These are phyloP conservation scores for Psidium friedrichsthalianum DNA, from an alignment of 345 rosid genomes.

Conservation along the genomic window DNA sequence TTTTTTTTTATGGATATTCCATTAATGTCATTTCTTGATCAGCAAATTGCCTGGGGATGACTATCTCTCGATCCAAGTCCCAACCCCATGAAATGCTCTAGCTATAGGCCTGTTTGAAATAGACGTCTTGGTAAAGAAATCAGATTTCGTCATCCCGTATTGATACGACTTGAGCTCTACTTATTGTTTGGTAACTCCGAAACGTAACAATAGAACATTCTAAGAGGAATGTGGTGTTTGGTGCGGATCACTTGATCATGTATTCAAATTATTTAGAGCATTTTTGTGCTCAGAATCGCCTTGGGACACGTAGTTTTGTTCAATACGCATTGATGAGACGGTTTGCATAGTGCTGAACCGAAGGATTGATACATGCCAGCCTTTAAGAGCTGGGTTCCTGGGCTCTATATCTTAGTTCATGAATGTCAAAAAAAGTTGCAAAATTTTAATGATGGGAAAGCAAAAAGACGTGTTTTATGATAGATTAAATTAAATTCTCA, in stretches of 20 bases:
- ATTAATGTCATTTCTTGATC: neutral
- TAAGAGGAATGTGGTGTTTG: neutral
- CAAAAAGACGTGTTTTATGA: neutral
- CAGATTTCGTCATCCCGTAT: neutral
- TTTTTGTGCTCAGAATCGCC: fast-evolving
- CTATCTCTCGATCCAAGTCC: neutral
- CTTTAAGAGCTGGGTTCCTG: neutral
- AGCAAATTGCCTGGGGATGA: neutral
- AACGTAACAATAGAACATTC: neutral
- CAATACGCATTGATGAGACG: neutral
- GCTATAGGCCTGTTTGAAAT: neutral
- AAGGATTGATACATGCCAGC: neutral
- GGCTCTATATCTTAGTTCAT: neutral
- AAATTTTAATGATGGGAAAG: neutral
- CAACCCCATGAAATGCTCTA: neutral
- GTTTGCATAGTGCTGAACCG: neutral
- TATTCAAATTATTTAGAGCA: neutral
- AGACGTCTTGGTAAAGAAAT: neutral
- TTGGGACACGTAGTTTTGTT: fast-evolving
- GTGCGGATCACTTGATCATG: too few species aligned
- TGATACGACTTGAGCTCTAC: neutral
- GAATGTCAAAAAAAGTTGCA: neutral
- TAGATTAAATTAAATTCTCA: neutral
- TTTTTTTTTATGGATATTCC: neutral
- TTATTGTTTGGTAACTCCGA: neutral